Evolutionary conservation across 306 rosid species (phyloP).

Genomic region (Cucurbita pepo): DNA sequence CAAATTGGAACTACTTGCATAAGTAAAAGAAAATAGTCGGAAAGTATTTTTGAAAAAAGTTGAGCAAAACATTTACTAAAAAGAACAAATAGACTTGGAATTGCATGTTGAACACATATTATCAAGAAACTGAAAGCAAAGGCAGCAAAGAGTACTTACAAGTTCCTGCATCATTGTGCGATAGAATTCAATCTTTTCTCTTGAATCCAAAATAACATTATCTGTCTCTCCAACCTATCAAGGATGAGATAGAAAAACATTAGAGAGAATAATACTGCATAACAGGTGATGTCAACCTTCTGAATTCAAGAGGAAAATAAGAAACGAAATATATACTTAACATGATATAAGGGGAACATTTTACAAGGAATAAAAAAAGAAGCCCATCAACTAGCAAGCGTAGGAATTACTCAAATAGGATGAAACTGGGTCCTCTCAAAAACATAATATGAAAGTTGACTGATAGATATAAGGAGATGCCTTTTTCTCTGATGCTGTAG

Average conservation of each 20-base stretch:
- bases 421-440: background rate
- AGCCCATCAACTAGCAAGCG: background rate
- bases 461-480: constrained; percentile 13
- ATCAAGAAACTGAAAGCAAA: too few species aligned
- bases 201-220: constrained; percentile 68
- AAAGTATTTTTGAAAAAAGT: too few species aligned
- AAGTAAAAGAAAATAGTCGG: too few species aligned
- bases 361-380: background rate
- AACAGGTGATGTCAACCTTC: background rate
- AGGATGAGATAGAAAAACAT: background rate
- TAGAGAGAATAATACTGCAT: background rate
- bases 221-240: constrained; percentile 84
- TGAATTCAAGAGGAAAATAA: background rate
- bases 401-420: background rate
- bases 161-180: constrained; percentile 92
- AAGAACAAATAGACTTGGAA: too few species aligned
- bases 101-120: too few species aligned
- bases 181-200: constrained; percentile 65
- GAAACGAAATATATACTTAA: background rate
- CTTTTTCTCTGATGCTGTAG: constrained; percentile 81
- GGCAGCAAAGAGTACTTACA: background rate
- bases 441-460: background rate
- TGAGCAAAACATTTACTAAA: too few species aligned
- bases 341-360: background rate
- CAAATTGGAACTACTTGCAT: too few species aligned